Evolutionary conservation across 1,284 basidiomycete genomes (phyloP), one percentile per base, ranked within the genome.

Genomic region (Ustilago lituana): DNA sequence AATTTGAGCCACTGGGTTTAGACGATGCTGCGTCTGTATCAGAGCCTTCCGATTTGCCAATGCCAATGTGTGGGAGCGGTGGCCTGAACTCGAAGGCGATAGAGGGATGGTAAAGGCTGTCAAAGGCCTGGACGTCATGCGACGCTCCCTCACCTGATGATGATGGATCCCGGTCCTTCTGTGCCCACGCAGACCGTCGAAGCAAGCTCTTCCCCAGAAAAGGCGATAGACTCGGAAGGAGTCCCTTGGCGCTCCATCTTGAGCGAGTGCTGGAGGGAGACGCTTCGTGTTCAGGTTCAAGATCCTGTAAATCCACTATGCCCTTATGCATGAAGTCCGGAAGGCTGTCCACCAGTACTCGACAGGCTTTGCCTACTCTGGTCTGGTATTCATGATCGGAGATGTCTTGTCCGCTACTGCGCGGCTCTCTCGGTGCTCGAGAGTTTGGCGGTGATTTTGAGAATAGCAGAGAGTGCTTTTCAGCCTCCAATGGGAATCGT

Each of bases 51-150:
- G 48, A 50, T 19, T 53, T 57, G n/a, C 59, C 57, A 7, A 69
- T 45, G 19, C 55, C 50, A 26, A 64, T 38, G 44, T 61, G 49
- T 20, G 67, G 59, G 3, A 74, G 36, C 1, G 73, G 69, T 10
- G 71, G 67, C 20, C 65, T 55, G 32, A 73, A 73, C 22, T 63
- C 57, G 53, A 77, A 77, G 11, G 61, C 63, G 41, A 77, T 73
- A 15, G 57, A 50, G 2, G 76, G 65, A 41, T 77, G 73, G 33
- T 77, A 77, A 17, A 76, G 53, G 23, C 64, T 67, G 40, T 62
- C 59, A 31, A 72, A 72, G 14, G 19, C 31, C 12, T 43, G 32
- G 12, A 14, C 27, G 15, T 43, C 24, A 12, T 32, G 32, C 20
- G 46, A 19, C 11, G 39, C 22, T 6, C 11, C 8, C 17, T 33